A percentile compares a stretch with the other conserved stretches of the same genome.
Conservation (phyloP, 257 asterid species). For the Nicotiana otophora region DNA sequence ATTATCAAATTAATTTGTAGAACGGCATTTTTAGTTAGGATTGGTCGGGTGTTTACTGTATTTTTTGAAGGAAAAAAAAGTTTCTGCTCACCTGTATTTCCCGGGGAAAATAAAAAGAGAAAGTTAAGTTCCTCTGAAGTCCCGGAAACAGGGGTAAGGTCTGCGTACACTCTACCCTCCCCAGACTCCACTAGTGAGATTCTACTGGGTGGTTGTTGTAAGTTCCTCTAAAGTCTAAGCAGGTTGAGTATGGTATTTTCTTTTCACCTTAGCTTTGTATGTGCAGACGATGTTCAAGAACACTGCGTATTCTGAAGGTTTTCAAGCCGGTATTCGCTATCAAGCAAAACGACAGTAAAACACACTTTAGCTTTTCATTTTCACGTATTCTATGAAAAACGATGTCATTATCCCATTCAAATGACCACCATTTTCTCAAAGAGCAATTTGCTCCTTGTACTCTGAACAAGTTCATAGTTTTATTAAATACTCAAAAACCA, state of each 20-base stretch:
- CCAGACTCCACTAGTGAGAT: too few species aligned
- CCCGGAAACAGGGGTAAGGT: too few species aligned
- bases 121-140: neutral
- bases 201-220: too few species aligned
- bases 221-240: too few species aligned
- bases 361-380: neutral
- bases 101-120: neutral
- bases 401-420: neutral
- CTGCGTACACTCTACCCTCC: too few species aligned
- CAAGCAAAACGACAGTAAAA: slow-evolving; percentile 42
- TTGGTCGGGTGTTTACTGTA: neutral
- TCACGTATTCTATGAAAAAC: neutral
- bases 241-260: neutral
- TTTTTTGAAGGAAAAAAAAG: neutral
- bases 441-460: neutral
- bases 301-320: slow-evolving; percentile 68
- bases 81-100: neutral
- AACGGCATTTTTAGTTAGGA: neutral
- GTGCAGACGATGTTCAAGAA: slow-evolving; percentile 65
- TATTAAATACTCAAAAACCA: neutral
- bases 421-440: neutral
- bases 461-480: neutral
- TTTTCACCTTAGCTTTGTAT: neutral
- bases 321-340: slow-evolving; percentile 39
- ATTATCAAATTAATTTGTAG: neutral